Base-by-base conservation (phyloP, 2,329 filamentous ascomycete genomes). In the Fusarium xylarioides region DNA sequence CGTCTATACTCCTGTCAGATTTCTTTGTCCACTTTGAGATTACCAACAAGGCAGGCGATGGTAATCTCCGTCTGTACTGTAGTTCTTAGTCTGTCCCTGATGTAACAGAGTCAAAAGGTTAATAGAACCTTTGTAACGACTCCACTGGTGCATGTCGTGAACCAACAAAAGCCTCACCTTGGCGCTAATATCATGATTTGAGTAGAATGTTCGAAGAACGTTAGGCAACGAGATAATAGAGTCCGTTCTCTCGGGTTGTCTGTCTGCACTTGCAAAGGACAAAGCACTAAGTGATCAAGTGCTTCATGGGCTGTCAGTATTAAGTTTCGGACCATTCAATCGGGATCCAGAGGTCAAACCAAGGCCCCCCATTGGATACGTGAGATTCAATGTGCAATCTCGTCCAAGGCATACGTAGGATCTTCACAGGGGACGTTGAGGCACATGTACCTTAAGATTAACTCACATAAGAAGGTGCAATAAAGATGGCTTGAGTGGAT, bases 381-480 rank as follows among this genome's bases (percentile, higher is more conserved):
- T 37, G 30, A 28, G 12, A 26, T 21, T n/a, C 23, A 43, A 40
- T 47, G 21, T 21, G 18, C 16, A 53, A 16, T 37, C 42, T 34
- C 28, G 15, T 28, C 46, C 26, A 28, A 30, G 54, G 40, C 30
- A 35, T 65, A 10, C 35, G 34, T 42, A 9, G 28, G 47, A 62
- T 53, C 58, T 47, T 53, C 65, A 69, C 34, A 56, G 38, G 65
- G 59, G 30, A 37, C 19, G 38, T 46, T 28, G 40, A 46, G 55
- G 37, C 63, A 54, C 58, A 38, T 23, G 32, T 40, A 54, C 34
- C 19, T 18, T 35, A 38, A 68, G 34, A n/a, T 64, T 47, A 55
- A 46, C 38, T 46, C 57, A 63, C 66, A 52, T 38, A 44, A 46
- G 56, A 58, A 57, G 57, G 58, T 65, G 38, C 15, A 30, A 63